These are phyloP conservation scores for Thamnidium elegans DNA, from an alignment of 192 early-diverging fungal species.

Conservation along the genomic window DNA sequence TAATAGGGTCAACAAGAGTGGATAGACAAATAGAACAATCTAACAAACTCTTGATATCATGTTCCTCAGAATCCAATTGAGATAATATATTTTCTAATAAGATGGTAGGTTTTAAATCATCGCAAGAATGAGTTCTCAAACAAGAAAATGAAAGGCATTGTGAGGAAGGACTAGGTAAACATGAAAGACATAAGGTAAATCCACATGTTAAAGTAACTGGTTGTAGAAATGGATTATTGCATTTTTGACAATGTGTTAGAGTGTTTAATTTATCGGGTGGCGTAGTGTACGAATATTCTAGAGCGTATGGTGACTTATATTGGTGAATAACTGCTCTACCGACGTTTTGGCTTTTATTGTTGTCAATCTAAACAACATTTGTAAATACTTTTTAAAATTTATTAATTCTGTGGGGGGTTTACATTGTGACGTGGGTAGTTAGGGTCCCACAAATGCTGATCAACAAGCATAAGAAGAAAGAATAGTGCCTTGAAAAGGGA, in stretches of 20 bases:
- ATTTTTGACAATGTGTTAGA: conserved; percentile 1
- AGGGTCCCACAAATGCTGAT: too few species aligned
- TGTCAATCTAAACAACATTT: neutral
- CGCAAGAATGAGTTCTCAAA: conserved; percentile 15
- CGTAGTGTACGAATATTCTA: too few species aligned
- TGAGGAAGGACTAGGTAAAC: conserved; percentile 20
- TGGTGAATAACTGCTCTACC: neutral
- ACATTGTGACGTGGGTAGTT: too few species aligned
- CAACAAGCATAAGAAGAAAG: too few species aligned
- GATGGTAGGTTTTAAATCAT: conserved; percentile 23
- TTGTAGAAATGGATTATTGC: neutral
- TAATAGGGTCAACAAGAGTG: conserved; percentile 52
- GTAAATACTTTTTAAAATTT: too few species aligned
- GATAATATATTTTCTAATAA: conserved; percentile 34
- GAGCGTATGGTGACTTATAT: too few species aligned
- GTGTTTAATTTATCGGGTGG: neutral
- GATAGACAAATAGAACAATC: conserved; percentile 59
- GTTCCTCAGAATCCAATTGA: neutral
- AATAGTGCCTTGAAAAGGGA: too few species aligned
- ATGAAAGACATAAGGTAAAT: conserved; percentile 34
- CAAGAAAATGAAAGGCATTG: conserved; percentile 19
- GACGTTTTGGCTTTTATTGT: neutral
- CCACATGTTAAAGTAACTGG: conserved; percentile 46
- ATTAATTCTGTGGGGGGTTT: too few species aligned
- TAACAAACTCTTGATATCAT: neutral